phyloP scores from a whole-genome alignment of 2,329 filamentous ascomycete genomes.

The Helminthosporium solani region DNA sequence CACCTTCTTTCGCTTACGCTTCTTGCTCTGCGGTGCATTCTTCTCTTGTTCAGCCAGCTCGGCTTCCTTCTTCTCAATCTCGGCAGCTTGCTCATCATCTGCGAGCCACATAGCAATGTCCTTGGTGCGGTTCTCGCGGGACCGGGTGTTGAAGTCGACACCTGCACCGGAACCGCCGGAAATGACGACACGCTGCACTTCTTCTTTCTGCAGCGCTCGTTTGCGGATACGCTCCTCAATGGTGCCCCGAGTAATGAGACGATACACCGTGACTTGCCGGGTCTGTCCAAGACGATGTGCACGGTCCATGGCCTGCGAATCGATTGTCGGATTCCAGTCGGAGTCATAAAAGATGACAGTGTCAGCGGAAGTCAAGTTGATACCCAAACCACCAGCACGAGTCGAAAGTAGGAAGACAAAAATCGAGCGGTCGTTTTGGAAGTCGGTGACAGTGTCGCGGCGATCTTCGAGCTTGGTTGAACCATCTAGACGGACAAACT shows the following conservation, averaged over 20 bases:
- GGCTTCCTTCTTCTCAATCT: conserved; percentile 90
- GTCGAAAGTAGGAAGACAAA: conserved; percentile 97
- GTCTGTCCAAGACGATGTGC: conserved; percentile 97
- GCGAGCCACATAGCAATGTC: conserved; percentile 99
- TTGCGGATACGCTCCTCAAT: conserved; percentile 98
- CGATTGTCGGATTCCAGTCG: conserved; percentile 98
- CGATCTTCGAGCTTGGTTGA: conserved; percentile 97
- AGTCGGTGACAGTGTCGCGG: conserved; percentile 93
- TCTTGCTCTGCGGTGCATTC: conserved; percentile 42
- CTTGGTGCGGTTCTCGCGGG: conserved; percentile 88
- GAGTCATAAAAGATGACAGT: conserved; percentile 99
- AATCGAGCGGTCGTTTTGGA: conserved; percentile 91
- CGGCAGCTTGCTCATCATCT: conserved; percentile 91
- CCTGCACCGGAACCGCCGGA: conserved; percentile 78
- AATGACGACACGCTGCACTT: conserved; percentile 96
- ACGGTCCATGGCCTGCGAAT: conserved; percentile 98
- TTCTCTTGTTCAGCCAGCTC: conserved; percentile 71
- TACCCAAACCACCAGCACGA: conserved; percentile 93
- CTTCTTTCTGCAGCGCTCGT: conserved; percentile 95
- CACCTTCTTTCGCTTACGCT: conserved; percentile 60
- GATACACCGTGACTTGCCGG: conserved; percentile 92
- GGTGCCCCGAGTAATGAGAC: conserved; percentile 92
- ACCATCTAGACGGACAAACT: conserved; percentile 93
- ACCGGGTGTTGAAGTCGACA: conserved; percentile 94
- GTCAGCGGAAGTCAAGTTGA: conserved; percentile 94